Conservation (phyloP, 257 asterid species). For the Phtheirospermum japonicum region DNA sequence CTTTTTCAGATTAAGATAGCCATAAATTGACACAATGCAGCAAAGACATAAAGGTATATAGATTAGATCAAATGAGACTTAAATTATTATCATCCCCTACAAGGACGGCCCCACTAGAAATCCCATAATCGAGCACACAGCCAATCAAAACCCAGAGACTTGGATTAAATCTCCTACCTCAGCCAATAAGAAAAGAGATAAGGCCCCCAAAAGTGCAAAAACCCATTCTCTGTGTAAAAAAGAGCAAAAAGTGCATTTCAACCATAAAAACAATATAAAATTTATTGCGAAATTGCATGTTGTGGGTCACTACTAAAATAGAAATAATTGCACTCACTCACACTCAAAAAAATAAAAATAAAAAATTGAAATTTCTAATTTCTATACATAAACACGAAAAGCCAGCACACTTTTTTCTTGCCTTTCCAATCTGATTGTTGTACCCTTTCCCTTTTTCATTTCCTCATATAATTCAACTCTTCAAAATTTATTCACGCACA, state of each 20-base stretch:
- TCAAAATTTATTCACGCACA: too few species aligned
- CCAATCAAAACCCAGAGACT: slow-evolving; percentile 50
- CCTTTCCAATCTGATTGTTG: slow-evolving; percentile 9
- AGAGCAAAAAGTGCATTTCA: background rate
- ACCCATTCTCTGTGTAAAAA: slow-evolving; percentile 16
- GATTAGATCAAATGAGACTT: slow-evolving; percentile 35
- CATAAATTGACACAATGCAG: background rate
- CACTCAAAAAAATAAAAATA: background rate
- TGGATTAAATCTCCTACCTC: slow-evolving; percentile 36
- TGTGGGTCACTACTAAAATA: slow-evolving; percentile 47
- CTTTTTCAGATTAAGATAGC: slow-evolving; percentile 34
- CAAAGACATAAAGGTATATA: slow-evolving; percentile 18
- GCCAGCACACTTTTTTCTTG: background rate
- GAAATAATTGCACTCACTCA: slow-evolving; percentile 37
- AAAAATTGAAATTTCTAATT: background rate
- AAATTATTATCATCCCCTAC: slow-evolving; percentile 31
- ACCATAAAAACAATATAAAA: background rate
- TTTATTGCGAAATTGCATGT: slow-evolving; percentile 49
- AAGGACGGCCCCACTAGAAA: slow-evolving; percentile 53
- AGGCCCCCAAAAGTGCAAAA: slow-evolving; percentile 46
- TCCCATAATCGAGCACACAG: slow-evolving; percentile 35
- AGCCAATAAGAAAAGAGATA: slow-evolving; percentile 65
- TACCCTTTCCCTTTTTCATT: too few species aligned
- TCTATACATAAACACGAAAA: slow-evolving; percentile 26
- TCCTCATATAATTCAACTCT: too few species aligned